phyloP scores from a whole-genome alignment of 164 flowering plant species.

The Liriodendron chinense region DNA sequence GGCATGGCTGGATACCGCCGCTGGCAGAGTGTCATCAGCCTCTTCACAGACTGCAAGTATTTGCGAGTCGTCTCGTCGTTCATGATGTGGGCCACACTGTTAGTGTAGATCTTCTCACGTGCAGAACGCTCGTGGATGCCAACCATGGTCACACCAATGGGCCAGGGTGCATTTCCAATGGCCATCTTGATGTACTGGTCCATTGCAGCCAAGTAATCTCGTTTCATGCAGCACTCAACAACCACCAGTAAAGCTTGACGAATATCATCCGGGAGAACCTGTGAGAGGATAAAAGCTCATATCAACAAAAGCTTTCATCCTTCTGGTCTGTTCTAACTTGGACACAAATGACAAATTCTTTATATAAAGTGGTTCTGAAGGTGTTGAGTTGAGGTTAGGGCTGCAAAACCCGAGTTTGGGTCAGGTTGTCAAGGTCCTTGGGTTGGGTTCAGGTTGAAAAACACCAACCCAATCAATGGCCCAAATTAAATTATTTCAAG shows the following conservation, averaged over 20 bases:
- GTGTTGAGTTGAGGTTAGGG: too few species aligned
- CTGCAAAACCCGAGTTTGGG: too few species aligned
- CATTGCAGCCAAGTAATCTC: constrained; percentile 95
- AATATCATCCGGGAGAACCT: constrained; percentile 93
- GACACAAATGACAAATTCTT: background rate
- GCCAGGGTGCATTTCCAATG: constrained; percentile 99
- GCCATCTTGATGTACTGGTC: constrained; percentile 94
- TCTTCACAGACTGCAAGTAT: constrained; percentile 89
- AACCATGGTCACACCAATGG: constrained; percentile 99
- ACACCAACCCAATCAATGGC: background rate
- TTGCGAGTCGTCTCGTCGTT: constrained; percentile 98
- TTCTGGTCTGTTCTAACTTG: background rate
- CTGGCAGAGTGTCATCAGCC: constrained; percentile 92
- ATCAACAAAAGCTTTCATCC: background rate
- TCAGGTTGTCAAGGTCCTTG: too few species aligned
- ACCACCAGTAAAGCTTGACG: constrained; percentile 69
- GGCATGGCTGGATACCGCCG: constrained; percentile 91
- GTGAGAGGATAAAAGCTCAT: background rate
- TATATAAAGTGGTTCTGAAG: background rate
- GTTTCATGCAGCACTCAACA: constrained; percentile 77
- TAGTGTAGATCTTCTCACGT: constrained; percentile 95
- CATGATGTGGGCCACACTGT: constrained; percentile 99
- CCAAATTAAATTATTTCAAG: background rate
- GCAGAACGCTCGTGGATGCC: constrained; percentile 99
- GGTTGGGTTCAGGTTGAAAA: too few species aligned